These are phyloP conservation scores for Solanum dulcamara DNA, from an alignment of 257 asterid species.

Conservation along the genomic window DNA sequence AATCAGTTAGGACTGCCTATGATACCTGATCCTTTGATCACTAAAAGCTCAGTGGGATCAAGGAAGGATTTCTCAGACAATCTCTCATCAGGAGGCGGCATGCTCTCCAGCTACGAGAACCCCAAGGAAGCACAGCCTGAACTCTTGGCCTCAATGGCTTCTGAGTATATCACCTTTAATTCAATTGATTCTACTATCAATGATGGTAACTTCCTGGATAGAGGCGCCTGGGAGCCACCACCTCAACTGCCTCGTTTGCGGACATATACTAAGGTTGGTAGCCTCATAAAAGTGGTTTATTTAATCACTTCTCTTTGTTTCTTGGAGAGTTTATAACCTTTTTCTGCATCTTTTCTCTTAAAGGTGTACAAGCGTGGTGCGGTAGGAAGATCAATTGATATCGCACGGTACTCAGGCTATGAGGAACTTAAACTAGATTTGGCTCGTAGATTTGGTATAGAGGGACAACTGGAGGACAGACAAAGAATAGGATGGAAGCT, in stretches of 20 bases:
- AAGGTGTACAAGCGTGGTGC: constrained; percentile 99
- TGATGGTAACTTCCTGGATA: constrained; percentile 57
- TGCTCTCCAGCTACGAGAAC: constrained; percentile 52
- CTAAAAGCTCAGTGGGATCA: constrained; percentile 45
- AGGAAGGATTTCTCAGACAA: constrained; percentile 44
- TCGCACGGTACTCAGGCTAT: constrained; percentile 72
- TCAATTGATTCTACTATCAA: constrained; percentile 71
- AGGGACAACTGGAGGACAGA: constrained; percentile 83
- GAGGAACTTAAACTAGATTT: constrained; percentile 87
- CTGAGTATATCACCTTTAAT: constrained; percentile 73
- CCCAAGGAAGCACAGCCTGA: constrained; percentile 77
- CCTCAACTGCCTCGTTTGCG: constrained; percentile 79
- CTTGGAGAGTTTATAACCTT: background rate
- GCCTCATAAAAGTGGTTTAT: background rate
- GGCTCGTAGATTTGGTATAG: constrained; percentile 90
- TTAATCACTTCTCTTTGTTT: background rate
- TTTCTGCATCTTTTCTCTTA: background rate
- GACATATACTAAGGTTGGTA: constrained; percentile 77
- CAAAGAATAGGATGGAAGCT: constrained; percentile 91
- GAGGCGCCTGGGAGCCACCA: constrained; percentile 66
- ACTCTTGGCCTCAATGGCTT: constrained; percentile 77
- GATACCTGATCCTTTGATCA: constrained; percentile 49
- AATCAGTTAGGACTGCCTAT: constrained; percentile 54
- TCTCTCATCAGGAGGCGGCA: constrained; percentile 50
- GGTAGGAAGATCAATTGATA: constrained; percentile 92